Base-by-base conservation (phyloP, 2,329 filamentous ascomycete species). In the Boeremia lycopersici region DNA sequence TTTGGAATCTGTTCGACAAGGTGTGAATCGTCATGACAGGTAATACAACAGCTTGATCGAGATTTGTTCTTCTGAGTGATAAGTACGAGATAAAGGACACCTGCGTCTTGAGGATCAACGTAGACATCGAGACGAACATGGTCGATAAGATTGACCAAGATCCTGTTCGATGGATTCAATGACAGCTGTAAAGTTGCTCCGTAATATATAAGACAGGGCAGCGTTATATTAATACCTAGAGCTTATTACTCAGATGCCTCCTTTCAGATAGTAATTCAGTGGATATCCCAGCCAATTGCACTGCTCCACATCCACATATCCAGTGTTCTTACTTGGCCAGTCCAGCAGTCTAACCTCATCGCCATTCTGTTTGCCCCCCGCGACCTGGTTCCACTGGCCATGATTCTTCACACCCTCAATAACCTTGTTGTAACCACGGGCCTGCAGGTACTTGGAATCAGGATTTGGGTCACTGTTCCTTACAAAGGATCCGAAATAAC, bases 401-500 rank as follows among this genome's bases (percentile, higher is more conserved):
- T 80, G 62, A 69, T 73, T 61, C 57, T 69, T 64, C 6, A 81
- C 70, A 1, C 71, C 78, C 28, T 76, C 67, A 15, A 76, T 62
- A 0, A 76, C 77, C 57, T 73, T 77, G 4, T 66, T 65, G 56
- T 84, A 83, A 0, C 79, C 79, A 39, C 83, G 76, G 0, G 77
- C 78, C 36, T 63, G 54, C 26, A 85, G 63, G 53, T 79, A 84
- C 6, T 63, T 72, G 6, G 58, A 25, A 12, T 79, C 75, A 0
- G 80, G 78, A 61, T 85, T 85, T 2, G 83, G 83, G 47, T 84
- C 71, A 8, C 78, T 78, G 0, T 70, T 77, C 56, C 79, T 75
- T 1, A 80, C 78, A 60, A 86, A 86, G 1, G 77, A 70, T 1
- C 77, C 77, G 62, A 84, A 85, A 56, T 82, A 82, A 0, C 74